Base-by-base conservation (phyloP, 164 flowering plant species). In the Berberis vulgaris region DNA sequence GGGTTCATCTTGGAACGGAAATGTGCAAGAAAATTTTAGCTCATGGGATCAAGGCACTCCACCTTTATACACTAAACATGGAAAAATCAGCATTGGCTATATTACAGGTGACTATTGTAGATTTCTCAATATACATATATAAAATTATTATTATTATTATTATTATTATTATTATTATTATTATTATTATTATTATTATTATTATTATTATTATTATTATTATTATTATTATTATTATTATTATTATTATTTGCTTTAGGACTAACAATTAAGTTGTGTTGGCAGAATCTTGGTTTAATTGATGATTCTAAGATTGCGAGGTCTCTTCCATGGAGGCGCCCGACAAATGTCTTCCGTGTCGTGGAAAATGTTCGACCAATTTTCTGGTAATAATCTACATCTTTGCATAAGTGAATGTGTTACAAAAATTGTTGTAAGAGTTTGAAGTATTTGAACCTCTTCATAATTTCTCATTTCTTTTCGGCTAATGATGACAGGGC, bases 21-120 rank as follows among this genome's bases (percentile, higher is more conserved):
- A 94, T 91, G 96, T 94, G 99, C 88, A 86, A 80, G 83, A 91
- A 91, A 81, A 94, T 94, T 69, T 67, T 94, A 67, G 86, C 96
- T 65, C 74, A 73, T 78, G 99, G 99, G 60, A 89, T 94, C 71
- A 87, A 78, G 71, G 81, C 91, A 38, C 13, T 94, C 76, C 99
- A 95, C 76, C 86, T 95, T n/a, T 95, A 95, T 58, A 94, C 97
- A 1, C 76, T 94, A 50, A 91, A 94, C 79, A 89, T 85, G 97
- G 99, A 91, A 68, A 89, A 87, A 71, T 83, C 97, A 64, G 97
- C 97, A 57, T 58, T 95, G 68, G 94, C 94, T 53, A 91, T 95
- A 65, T 72, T 95, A 65, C 77, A 69, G 97, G 98, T 94, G 65
- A 57, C 63, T 61, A 56, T 58, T 45, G 57, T 54, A 38, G 6